Conservation (phyloP, 2,329 filamentous ascomycete genomes). For the Colletotrichum chlorophyti region DNA sequence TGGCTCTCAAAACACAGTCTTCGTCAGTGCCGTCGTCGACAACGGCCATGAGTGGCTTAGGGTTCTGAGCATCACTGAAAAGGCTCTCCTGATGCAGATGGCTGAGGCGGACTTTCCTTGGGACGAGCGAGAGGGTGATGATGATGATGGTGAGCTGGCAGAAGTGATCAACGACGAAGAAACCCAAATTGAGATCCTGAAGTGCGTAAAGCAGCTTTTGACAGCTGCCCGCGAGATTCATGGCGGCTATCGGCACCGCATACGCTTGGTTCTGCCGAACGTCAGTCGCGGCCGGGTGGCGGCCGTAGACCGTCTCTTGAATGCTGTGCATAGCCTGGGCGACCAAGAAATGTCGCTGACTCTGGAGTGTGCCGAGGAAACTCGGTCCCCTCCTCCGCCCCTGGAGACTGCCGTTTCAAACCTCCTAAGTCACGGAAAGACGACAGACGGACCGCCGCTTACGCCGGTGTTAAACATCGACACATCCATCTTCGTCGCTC, state of each 20-base stretch:
- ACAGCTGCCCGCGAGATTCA: slow-evolving; percentile 42
- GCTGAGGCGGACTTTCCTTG: slow-evolving; percentile 46
- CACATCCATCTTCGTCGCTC: slow-evolving; percentile 46
- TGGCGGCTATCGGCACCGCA: slow-evolving; percentile 39
- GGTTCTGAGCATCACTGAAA: slow-evolving; percentile 38
- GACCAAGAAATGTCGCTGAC: slow-evolving; percentile 38
- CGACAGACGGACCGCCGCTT: slow-evolving; percentile 32
- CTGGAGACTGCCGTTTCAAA: slow-evolving; percentile 37
- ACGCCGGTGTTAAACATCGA: slow-evolving; percentile 46
- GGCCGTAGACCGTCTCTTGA: slow-evolving; percentile 41
- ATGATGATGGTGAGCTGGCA: slow-evolving; percentile 36
- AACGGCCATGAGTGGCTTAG: slow-evolving; percentile 45
- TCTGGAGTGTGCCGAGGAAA: slow-evolving; percentile 35
- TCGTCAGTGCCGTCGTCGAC: slow-evolving; percentile 33
- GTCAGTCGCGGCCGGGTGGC: slow-evolving; percentile 34
- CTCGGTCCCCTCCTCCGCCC: slow-evolving; percentile 32
- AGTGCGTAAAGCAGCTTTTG: slow-evolving; percentile 39
- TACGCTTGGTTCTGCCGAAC: slow-evolving; percentile 43
- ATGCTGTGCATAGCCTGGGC: slow-evolving; percentile 35
- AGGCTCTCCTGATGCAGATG: slow-evolving; percentile 45
- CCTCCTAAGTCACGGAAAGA: slow-evolving; percentile 38
- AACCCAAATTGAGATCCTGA: slow-evolving; percentile 33
- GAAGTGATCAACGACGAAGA: slow-evolving; percentile 44
- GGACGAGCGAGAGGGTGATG: slow-evolving; percentile 36
- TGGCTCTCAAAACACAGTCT: background rate